These are phyloP conservation scores for Penicillium brevicompactum DNA, from an alignment of 2,329 filamentous ascomycete genomes.

Conservation along the genomic window DNA sequence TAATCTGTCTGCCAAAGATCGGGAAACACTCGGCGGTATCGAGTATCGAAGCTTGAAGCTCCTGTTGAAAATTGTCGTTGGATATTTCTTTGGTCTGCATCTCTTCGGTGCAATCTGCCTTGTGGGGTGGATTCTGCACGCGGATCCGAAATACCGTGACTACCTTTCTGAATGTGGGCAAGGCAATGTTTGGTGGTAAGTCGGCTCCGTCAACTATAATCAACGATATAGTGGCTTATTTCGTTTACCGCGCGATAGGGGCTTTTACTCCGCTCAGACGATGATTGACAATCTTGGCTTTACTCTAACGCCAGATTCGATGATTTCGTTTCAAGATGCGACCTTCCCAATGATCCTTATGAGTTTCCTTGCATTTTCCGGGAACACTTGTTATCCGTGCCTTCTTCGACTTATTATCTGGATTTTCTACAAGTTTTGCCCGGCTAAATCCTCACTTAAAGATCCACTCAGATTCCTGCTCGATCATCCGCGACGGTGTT, in stretches of 20 bases:
- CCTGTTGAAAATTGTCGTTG: constrained; percentile 51
- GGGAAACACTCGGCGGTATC: constrained; percentile 54
- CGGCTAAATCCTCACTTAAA: constrained; percentile 38
- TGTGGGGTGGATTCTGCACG: constrained; percentile 51
- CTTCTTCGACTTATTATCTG: constrained; percentile 61
- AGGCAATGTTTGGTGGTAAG: constrained; percentile 54
- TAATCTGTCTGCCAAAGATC: constrained; percentile 45
- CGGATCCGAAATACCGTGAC: constrained; percentile 44
- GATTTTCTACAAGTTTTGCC: constrained; percentile 53
- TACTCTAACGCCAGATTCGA: constrained; percentile 58
- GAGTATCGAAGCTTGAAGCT: constrained; percentile 56
- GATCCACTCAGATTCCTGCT: constrained; percentile 58
- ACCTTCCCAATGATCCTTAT: constrained; percentile 42
- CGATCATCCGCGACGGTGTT: constrained; percentile 81
- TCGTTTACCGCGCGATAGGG: constrained; percentile 35
- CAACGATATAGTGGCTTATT: background rate
- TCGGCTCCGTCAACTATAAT: background rate
- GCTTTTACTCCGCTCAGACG: constrained; percentile 54
- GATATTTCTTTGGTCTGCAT: constrained; percentile 51
- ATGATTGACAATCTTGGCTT: constrained; percentile 58
- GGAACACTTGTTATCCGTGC: constrained; percentile 55
- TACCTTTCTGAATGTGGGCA: constrained; percentile 45
- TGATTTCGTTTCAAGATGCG: constrained; percentile 53
- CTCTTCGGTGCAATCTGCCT: constrained; percentile 53
- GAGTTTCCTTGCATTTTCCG: constrained; percentile 43